Percentiles rank a stretch among this genome's conserved stretches.
Conservation (phyloP, 495 filamentous ascomycete genomes). For the Hypoxylon rickii region DNA sequence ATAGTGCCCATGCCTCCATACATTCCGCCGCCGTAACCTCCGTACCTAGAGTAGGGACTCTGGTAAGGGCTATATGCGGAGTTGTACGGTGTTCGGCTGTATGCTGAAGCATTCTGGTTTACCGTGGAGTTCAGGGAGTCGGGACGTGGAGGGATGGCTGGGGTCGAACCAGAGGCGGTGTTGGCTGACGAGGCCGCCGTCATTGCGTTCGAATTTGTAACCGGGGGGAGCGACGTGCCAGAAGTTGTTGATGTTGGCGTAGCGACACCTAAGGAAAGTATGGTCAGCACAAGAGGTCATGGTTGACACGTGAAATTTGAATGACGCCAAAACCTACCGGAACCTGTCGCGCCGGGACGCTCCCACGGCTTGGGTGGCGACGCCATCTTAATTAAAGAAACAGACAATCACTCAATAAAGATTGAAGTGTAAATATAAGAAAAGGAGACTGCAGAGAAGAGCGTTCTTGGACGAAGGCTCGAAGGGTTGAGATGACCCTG, state of each 20-base stretch:
- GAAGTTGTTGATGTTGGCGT: constrained; percentile 47
- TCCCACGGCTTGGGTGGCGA: constrained; percentile 99
- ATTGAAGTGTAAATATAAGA: neutral
- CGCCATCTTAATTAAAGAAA: constrained; percentile 47
- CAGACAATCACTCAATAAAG: constrained; percentile 24
- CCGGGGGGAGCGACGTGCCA: constrained; percentile 40
- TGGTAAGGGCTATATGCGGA: constrained; percentile 52
- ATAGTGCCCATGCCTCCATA: constrained; percentile 52
- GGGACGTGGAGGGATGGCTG: constrained; percentile 80
- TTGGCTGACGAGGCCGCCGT: constrained; percentile 51
- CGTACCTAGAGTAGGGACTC: constrained; percentile 52
- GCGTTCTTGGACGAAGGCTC: neutral
- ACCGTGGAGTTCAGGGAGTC: constrained; percentile 75
- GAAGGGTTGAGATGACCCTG: no score
- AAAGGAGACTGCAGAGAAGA: neutral
- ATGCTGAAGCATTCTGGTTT: constrained; percentile 81
- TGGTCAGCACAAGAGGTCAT: no score
- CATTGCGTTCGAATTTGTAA: constrained; percentile 45
- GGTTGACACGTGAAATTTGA: constrained; percentile 26
- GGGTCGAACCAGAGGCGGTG: constrained; percentile 57
- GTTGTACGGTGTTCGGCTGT: constrained; percentile 69
- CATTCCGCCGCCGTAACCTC: constrained; percentile 41
- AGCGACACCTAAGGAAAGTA: no score
- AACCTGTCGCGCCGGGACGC: constrained; percentile 66
- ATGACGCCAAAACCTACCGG: constrained; percentile 42